Evolutionary conservation across 2,329 filamentous ascomycete genomes (phyloP), one percentile per base, ranked within the genome.

Genomic region (Penicillium palitans): DNA sequence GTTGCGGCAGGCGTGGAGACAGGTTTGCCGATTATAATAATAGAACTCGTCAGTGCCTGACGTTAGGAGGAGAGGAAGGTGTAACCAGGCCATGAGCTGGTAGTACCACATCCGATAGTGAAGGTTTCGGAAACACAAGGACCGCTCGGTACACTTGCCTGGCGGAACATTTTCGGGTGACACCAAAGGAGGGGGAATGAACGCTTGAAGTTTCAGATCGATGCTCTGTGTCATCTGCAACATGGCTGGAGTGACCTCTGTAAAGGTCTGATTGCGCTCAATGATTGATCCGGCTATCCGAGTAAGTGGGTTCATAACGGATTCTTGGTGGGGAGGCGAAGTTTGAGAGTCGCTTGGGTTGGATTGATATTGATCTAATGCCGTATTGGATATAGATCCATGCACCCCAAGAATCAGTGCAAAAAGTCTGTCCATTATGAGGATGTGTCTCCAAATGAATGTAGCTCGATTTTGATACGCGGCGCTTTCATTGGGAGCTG

Each of bases 231-330:
- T 61, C 52, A 59, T 59, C 17, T 47, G 15, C 2, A 52, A 17
- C 61, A 63, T 63, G 7, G n/a, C 19, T 0, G 61, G 55, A 10
- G 49, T 54, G 31, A 57, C 40, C 19, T 35, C 45, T 17, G 21
- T 44, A 17, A 61, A 63, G 6, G 5, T 61, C 29, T 63, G 58
- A 35, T 63, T 63, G 10, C 58, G 55, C 29, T 62, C 61, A n/a
- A 61, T 61, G n/a, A 63, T 50, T 21, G 37, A 59, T 10, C 55
- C 55, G 12, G 61, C 61, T 19, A 59, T 57, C 13, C 52, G 56
- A 54, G 49, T 31, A 45, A 63, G 52, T 2, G 24, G 27, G 24
- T 52, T 24, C 49, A 61, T 37, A 48, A 25, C 37, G 8, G n/a
- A 29, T 27, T 17, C 27, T 17, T 55, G 45, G 15, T 35, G 19